Evolutionary conservation across 140 eudicot species (phyloP).

Genomic region (Stevia rebaudiana): DNA sequence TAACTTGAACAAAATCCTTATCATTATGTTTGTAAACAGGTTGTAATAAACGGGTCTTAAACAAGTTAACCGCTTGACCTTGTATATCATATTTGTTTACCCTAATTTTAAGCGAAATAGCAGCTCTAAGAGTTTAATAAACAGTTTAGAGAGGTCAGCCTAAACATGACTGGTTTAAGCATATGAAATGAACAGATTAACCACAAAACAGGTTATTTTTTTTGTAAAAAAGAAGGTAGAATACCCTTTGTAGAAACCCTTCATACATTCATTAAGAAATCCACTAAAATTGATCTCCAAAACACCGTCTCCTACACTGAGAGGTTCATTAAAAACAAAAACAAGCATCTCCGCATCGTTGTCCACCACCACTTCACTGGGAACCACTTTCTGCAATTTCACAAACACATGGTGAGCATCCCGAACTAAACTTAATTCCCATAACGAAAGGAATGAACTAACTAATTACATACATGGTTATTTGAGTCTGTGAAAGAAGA

Average conservation of each 20-base stretch:
- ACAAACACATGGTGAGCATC: conserved; percentile 25
- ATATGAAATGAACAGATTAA: too few relatives aligned
- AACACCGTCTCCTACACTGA: conserved; percentile 39
- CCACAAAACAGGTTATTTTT: too few relatives aligned
- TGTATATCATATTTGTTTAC: too few relatives aligned
- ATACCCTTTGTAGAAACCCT: conserved; percentile 56
- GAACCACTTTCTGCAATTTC: conserved; percentile 32
- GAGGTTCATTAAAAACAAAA: conserved; percentile 34
- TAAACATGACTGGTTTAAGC: too few relatives aligned
- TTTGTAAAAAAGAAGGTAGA: too few relatives aligned
- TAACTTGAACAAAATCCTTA: too few relatives aligned
- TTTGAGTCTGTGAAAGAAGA: conserved; percentile 26
- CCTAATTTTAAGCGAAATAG: too few relatives aligned
- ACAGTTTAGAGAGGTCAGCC: too few relatives aligned
- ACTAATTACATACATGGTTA: conserved; percentile 30
- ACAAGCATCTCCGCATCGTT: conserved; percentile 42
- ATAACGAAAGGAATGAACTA: background rate
- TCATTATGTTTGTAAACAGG: too few relatives aligned
- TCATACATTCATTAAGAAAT: conserved; percentile 41
- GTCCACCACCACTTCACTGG: conserved; percentile 35
- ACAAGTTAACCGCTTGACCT: background rate
- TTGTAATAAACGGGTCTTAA: too few relatives aligned
- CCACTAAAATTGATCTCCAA: conserved; percentile 39
- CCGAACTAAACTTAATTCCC: background rate
- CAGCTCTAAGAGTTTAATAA: too few relatives aligned